A percentile compares a stretch with the other conserved stretches of the same genome.
Evolutionary conservation across 129 eudicot genomes (phyloP).

Genomic region (Centaurea solstitialis): DNA sequence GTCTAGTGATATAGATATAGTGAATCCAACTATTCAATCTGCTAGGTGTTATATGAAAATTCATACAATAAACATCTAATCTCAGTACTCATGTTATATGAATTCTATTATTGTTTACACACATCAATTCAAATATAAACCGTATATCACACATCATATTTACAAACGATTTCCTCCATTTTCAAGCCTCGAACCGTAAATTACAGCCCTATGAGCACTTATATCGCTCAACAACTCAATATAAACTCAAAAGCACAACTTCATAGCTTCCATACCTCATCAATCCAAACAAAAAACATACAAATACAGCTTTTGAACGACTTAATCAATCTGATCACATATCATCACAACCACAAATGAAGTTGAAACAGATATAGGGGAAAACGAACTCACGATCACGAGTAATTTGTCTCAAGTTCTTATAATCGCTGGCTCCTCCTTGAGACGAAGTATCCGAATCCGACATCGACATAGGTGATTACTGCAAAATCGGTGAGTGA

Average conservation of each 20-base stretch:
- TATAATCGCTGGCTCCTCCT: slow-evolving; percentile 53
- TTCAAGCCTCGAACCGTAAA: neutral
- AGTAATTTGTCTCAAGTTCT: slow-evolving; percentile 66
- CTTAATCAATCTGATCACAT: slow-evolving; percentile 12
- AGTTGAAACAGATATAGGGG: neutral
- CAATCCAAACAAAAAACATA: slow-evolving; percentile 15
- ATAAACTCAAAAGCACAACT: slow-evolving; percentile 8
- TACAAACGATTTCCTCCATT: neutral
- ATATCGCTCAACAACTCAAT: neutral
- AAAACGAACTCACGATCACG: slow-evolving; percentile 72
- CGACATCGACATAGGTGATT: slow-evolving; percentile 71
- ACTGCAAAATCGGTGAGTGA: slow-evolving; percentile 1
- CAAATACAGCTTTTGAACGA: slow-evolving; percentile 11
- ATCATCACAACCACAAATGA: slow-evolving; percentile 14
- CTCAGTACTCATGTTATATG: neutral
- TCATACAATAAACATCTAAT: neutral
- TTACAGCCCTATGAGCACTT: neutral
- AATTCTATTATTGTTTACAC: neutral
- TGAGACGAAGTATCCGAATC: slow-evolving; percentile 81
- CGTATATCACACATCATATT: neutral
- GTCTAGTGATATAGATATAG: too few species aligned
- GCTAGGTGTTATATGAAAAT: neutral
- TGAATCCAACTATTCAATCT: too few species aligned
- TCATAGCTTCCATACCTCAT: neutral
- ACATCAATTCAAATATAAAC: neutral